Percentiles rank a stretch among this genome's conserved stretches.
These are phyloP conservation scores for Silene uniflora DNA, from an alignment of 148 eudicot genomes.

Conservation along the genomic window DNA sequence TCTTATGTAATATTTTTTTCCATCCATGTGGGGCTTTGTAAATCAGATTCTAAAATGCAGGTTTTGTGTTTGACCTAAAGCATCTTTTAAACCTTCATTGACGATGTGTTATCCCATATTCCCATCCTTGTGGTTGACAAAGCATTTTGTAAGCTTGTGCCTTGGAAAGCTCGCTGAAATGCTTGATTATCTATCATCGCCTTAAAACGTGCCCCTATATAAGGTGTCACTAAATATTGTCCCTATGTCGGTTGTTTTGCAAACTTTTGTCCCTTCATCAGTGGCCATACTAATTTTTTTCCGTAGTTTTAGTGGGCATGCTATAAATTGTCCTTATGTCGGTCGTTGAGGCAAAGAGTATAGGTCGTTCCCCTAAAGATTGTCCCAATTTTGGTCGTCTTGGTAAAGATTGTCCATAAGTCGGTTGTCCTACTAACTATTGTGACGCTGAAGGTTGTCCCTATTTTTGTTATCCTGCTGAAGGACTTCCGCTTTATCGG, in stretches of 20 bases:
- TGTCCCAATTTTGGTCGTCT: no score
- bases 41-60: neutral
- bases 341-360: no score
- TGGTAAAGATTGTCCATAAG: no score
- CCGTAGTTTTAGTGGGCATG: neutral
- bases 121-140: neutral
- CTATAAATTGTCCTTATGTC: neutral
- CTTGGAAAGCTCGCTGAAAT: neutral
- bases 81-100: neutral
- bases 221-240: neutral
- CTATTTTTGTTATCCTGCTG: no score
- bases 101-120: neutral
- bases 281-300: neutral
- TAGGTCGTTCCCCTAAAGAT: no score
- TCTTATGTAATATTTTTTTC: no score
- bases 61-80: neutral
- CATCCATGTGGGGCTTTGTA: neutral
- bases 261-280: neutral
- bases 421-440: no score
- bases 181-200: neutral
- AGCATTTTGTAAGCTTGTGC: neutral
- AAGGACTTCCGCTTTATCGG: no score
- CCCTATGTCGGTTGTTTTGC: neutral
- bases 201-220: neutral
- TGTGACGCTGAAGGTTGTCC: no score